Base-by-base conservation (phyloP, 2,329 filamentous ascomycete genomes). In the Didymella arachidicola region DNA sequence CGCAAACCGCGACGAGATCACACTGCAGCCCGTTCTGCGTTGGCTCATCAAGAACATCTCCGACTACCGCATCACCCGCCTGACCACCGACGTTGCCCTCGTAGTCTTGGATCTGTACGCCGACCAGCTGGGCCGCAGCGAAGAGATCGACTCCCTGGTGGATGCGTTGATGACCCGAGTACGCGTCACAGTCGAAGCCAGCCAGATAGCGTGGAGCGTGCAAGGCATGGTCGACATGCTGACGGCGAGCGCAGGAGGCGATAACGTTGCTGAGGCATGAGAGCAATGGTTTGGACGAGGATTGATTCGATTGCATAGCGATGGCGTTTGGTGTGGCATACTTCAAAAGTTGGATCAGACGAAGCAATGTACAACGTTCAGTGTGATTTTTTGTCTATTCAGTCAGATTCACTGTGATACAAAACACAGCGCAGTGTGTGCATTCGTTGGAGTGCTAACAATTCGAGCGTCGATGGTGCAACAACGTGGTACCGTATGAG, bases 151-250 rank as follows among this genome's bases (percentile, higher is more conserved):
- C 61, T 82, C 83, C 48, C 83, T 88, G 47, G 87, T 98, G 70
- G 83, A 86, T 67, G 82, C 82, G 47, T 81, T 97, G 63, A 87
- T 90, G 72, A 80, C 84, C 44, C 83, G 88, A 38, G 94, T 98
- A 19, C 84, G 86, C 62, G 81, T 85, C 39, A 91, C 95, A 76
- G 89, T 93, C 11, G 92, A 96, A 77, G 87, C 89, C 70, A 91
- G 92, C 22, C 91, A 97, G 78, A 84, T 90, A 72, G 93, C 94
- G 2, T 89, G 87, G 67, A 87, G 90, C 78, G 93, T 92, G 11
- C 86, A 86, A 65, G 95, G 94, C 2, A 97, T 98, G 93, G 79
- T 98, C 64, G 91, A 94, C 68, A 89, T 91, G 80, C 78, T 91
- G 63, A 86, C 90, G 69, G 82, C 84, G 65, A 87, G 90, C 71